These are phyloP conservation scores for Clitopilus hobsonii DNA, from an alignment of 768 basidiomycete species.

Conservation along the genomic window DNA sequence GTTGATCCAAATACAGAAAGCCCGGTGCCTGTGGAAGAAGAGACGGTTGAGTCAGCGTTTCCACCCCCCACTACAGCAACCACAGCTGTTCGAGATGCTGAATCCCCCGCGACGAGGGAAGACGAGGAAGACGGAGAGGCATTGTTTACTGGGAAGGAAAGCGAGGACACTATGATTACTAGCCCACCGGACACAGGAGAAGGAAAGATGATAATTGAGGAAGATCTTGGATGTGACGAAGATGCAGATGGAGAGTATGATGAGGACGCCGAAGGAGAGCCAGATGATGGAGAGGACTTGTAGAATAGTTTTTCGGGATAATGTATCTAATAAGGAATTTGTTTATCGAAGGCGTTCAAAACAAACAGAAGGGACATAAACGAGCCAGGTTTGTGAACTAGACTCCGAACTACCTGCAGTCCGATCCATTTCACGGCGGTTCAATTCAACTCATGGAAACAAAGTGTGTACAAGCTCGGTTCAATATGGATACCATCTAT, in stretches of 20 bases:
- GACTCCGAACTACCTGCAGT: background rate
- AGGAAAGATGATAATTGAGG: conserved; percentile 13
- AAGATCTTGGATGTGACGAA: conserved; percentile 29
- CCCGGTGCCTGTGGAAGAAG: conserved; percentile 6
- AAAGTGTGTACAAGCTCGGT: conserved; percentile 33
- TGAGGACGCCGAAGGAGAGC: conserved; percentile 38
- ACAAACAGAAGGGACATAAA: background rate
- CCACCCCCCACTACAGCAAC: conserved; percentile 1
- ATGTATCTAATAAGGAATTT: background rate
- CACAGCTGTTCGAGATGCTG: conserved; percentile 1
- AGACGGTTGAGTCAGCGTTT: background rate
- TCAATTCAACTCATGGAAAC: conserved; percentile 32
- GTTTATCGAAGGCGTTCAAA: background rate
- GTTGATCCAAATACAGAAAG: conserved; percentile 11
- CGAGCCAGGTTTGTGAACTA: background rate
- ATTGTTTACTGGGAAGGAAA: conserved; percentile 13
- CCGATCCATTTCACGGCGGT: conserved; percentile 15
- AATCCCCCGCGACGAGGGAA: conserved; percentile 13
- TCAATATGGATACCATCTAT: conserved; percentile 13
- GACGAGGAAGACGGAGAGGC: conserved; percentile 13
- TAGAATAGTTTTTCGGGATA: conserved; percentile 16
- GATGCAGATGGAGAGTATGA: conserved; percentile 41
- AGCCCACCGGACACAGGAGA: conserved; percentile 11
- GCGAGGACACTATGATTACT: conserved; percentile 51
- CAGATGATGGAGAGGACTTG: conserved; percentile 27